phyloP scores from a whole-genome alignment of 108 stramenopile genomes.

The Skeletonema costatum region DNA sequence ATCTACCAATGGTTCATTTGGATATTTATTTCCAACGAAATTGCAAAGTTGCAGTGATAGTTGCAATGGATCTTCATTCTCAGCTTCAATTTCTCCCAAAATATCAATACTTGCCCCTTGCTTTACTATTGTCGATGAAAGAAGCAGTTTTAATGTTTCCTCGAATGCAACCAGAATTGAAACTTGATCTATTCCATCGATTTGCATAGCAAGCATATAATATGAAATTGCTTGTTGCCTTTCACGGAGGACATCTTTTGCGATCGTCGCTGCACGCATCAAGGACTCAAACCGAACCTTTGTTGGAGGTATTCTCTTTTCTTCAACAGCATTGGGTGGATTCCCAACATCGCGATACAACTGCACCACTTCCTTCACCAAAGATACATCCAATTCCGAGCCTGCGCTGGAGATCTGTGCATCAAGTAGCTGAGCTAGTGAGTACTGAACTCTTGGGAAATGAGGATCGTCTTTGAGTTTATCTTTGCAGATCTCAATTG shows the following conservation, averaged over 20 bases:
- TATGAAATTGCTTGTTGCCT: conserved; percentile 9
- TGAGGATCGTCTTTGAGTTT: conserved; percentile 31
- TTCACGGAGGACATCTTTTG: conserved; percentile 22
- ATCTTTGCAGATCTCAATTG: conserved; percentile 22
- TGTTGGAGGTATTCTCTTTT: conserved; percentile 18
- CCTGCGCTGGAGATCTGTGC: not conserved
- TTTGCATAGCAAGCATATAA: conserved; percentile 12
- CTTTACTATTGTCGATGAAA: not conserved
- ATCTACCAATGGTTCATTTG: conserved; percentile 23
- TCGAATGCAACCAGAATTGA: conserved; percentile 12
- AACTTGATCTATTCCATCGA: conserved; percentile 20
- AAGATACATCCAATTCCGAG: not conserved
- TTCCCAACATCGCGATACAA: conserved; percentile 16
- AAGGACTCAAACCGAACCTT: conserved; percentile 21
- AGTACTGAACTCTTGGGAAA: conserved; percentile 19
- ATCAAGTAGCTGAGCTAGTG: conserved; percentile 28
- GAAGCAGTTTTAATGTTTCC: conserved; percentile 12
- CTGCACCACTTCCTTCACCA: conserved; percentile 6
- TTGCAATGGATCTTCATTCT: not conserved
- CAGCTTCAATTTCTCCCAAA: not conserved
- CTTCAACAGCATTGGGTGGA: conserved; percentile 5
- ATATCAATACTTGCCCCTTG: not conserved
- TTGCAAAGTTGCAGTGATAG: conserved; percentile 13
- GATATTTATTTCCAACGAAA: conserved; percentile 20
- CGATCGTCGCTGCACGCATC: conserved; percentile 21